phyloP scores from a whole-genome alignment of 2,329 filamentous ascomycete species.

The Neofusicoccum sp. region DNA sequence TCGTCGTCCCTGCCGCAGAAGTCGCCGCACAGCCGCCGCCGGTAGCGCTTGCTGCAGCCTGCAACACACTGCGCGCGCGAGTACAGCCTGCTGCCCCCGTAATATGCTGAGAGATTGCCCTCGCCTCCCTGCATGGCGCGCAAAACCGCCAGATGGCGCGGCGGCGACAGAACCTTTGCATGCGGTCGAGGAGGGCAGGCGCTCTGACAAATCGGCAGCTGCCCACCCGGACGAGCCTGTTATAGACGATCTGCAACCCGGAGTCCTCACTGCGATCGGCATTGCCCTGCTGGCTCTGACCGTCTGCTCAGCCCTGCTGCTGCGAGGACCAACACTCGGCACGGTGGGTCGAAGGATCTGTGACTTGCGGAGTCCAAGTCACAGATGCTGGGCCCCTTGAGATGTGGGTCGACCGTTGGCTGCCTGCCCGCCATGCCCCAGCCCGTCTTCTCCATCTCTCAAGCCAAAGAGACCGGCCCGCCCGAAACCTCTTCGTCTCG shows the following conservation, averaged over 20 bases:
- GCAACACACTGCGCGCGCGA: not conserved
- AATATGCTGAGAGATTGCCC: not conserved
- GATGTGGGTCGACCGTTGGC: conserved; percentile 11
- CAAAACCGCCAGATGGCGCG: not conserved
- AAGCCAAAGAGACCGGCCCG: not conserved
- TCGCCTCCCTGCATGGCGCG: not conserved
- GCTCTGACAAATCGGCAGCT: not conserved
- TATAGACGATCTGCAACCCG: conserved; percentile 10
- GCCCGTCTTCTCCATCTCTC: not conserved
- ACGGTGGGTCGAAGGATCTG: conserved; percentile 7
- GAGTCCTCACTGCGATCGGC: conserved; percentile 1
- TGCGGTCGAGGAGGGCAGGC: not conserved
- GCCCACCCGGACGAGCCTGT: not conserved
- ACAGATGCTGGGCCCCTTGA: conserved; percentile 4
- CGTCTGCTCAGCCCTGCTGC: conserved; percentile 16
- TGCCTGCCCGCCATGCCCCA: not conserved
- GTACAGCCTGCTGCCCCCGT: not conserved
- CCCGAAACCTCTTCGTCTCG: not conserved
- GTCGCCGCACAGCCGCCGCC: not conserved
- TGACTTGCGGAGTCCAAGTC: conserved; percentile 14
- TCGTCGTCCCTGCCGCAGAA: too few species aligned
- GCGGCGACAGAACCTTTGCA: not conserved
- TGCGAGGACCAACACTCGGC: conserved; percentile 5
- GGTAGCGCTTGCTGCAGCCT: not conserved
- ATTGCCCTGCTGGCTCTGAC: conserved; percentile 9